Evolutionary conservation across 2,329 filamentous ascomycete species (phyloP).

Genomic region (Nemania abortiva): DNA sequence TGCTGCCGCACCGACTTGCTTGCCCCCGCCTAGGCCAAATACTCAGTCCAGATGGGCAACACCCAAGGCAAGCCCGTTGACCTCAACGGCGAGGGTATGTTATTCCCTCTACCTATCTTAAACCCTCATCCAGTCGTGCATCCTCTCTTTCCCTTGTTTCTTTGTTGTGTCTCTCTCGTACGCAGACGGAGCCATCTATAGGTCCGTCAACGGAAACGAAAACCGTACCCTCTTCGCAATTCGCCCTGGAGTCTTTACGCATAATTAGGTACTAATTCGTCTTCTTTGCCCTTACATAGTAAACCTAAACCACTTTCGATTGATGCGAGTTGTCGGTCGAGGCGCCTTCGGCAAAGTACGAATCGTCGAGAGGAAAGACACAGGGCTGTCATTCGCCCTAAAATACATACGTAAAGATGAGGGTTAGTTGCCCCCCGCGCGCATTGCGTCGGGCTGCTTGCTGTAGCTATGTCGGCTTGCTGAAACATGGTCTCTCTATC

Average conservation of each 20-base stretch:
- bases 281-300: slow-evolving; percentile 64
- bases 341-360: slow-evolving; percentile 98
- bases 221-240: slow-evolving; percentile 1
- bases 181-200: not conserved
- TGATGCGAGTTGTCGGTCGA: slow-evolving; percentile 94
- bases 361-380: slow-evolving; percentile 98
- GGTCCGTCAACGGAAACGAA: not conserved
- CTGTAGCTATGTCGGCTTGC: slow-evolving; percentile 27
- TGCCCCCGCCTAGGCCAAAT: slow-evolving; percentile 31
- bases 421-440: slow-evolving; percentile 66
- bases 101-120: slow-evolving; percentile 15
- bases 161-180: not conserved
- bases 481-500: slow-evolving; percentile 42
- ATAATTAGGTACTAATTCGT: slow-evolving; percentile 23
- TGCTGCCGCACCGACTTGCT: slow-evolving; percentile 16
- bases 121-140: not conserved
- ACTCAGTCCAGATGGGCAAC: slow-evolving; percentile 79
- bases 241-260: not conserved
- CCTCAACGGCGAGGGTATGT: slow-evolving; percentile 90
- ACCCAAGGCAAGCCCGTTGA: slow-evolving; percentile 93
- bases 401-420: slow-evolving; percentile 99
- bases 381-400: slow-evolving; percentile 90
- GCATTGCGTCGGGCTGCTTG: slow-evolving; percentile 15
- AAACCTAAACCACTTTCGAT: slow-evolving; percentile 96
- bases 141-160: not conserved